Conservation (phyloP, 163 green algal genomes). For the Chloromonas sp. region DNA sequence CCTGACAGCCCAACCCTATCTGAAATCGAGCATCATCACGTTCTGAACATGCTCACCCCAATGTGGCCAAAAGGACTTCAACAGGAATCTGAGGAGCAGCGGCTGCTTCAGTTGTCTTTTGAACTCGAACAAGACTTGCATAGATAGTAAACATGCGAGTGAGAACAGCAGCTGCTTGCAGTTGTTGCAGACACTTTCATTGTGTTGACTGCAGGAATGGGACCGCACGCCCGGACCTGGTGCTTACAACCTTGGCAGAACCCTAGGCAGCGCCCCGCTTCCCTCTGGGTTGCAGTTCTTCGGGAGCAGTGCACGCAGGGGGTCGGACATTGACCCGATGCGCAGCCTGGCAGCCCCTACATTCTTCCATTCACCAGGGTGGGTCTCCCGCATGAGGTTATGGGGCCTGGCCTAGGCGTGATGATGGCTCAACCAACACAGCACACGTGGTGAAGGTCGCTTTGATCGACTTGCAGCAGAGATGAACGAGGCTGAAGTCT, state of each 20-base stretch:
- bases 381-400: neutral
- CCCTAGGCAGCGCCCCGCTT: neutral
- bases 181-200: no score
- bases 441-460: no score
- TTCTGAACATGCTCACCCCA: neutral
- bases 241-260: slow-evolving; percentile 1
- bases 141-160: no score
- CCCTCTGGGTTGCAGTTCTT: slow-evolving; percentile 14
- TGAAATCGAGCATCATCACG: neutral
- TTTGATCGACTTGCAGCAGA: no score
- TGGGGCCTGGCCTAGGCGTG: no score
- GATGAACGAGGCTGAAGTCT: no score
- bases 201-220: neutral
- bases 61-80: no score
- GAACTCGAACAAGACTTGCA: no score
- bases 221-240: slow-evolving; percentile 12
- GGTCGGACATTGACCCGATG: slow-evolving; percentile 12
- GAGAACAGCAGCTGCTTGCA: no score
- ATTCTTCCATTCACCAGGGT: slow-evolving; percentile 11
- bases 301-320: slow-evolving; percentile 2
- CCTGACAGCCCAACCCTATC: neutral
- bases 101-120: no score
- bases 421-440: no score
- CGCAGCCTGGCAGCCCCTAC: slow-evolving; percentile 2
- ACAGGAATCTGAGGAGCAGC: no score